phyloP scores from a whole-genome alignment of 345 rosid species.

The Citrus trifoliata region DNA sequence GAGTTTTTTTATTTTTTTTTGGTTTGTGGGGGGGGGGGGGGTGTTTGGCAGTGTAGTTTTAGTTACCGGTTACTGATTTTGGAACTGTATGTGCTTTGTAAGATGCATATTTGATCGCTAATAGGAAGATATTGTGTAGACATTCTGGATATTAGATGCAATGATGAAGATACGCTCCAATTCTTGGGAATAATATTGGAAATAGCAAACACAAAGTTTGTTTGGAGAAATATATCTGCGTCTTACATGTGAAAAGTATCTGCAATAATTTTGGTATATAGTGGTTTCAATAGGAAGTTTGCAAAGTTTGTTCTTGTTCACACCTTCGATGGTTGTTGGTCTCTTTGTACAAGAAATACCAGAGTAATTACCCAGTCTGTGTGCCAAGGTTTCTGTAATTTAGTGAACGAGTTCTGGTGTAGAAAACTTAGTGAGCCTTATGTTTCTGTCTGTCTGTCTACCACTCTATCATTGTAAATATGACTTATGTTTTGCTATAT shows the following conservation, averaged over 20 bases:
- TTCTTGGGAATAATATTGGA: not conserved
- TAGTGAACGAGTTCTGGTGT: not conserved
- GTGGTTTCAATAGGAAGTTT: not conserved
- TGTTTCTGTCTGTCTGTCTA: not conserved
- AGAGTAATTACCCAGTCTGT: not conserved
- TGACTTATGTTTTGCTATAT: not conserved
- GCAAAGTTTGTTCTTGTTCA: not conserved
- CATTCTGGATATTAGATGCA: not conserved
- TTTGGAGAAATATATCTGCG: not conserved
- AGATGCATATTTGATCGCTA: not conserved
- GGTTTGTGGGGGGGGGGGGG: not conserved
- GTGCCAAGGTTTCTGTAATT: not conserved
- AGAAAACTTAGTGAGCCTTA: not conserved
- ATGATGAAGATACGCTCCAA: not conserved
- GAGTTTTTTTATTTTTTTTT: not conserved
- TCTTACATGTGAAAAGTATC: not conserved
- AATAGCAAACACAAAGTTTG: not conserved
- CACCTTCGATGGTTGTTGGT: not conserved
- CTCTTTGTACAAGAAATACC: not conserved
- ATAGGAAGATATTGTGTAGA: not conserved
- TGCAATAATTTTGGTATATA: not conserved
- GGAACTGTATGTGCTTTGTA: not conserved
- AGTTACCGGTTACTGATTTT: not conserved
- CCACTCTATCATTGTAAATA: not conserved
- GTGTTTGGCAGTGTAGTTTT: not conserved